phyloP scores from a whole-genome alignment of 768 basidiomycete genomes.

The Leccinum sublutescens region DNA sequence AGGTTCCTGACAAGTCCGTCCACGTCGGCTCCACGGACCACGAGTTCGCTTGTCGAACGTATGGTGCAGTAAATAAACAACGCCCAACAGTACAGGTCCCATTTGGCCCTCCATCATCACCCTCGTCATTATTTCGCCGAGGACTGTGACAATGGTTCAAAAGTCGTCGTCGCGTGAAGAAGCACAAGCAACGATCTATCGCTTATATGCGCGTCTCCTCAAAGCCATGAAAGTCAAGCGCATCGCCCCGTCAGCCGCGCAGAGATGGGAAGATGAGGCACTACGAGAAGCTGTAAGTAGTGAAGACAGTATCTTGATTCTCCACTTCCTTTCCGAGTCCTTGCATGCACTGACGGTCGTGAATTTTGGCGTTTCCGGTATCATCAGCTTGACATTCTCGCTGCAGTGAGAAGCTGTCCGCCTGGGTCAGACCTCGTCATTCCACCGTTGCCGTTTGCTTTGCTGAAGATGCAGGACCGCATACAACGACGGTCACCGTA shows the following conservation, averaged over 20 bases:
- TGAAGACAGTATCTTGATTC: background rate
- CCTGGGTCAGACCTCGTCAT: background rate
- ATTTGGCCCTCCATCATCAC: too few relatives aligned
- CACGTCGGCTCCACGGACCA: too few relatives aligned
- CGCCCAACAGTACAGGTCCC: too few relatives aligned
- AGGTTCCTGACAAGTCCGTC: too few relatives aligned
- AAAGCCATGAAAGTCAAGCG: background rate
- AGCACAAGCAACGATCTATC: too few relatives aligned
- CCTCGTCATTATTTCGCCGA: too few relatives aligned
- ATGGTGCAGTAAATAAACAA: too few relatives aligned
- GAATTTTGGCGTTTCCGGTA: background rate
- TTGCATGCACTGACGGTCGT: background rate
- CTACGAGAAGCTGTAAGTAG: constrained; percentile 11
- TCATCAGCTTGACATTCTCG: constrained; percentile 1
- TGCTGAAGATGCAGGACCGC: constrained; percentile 6
- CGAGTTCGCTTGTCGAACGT: too few relatives aligned
- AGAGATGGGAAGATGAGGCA: constrained; percentile 4
- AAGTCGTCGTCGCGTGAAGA: too few relatives aligned
- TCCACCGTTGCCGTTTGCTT: background rate
- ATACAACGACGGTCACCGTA: background rate
- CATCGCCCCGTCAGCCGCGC: background rate
- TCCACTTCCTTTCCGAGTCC: background rate
- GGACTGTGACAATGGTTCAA: too few relatives aligned
- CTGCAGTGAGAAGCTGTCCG: background rate
- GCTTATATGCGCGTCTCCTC: too few relatives aligned